phyloP scores from a whole-genome alignment of 2,329 filamentous ascomycete genomes.

The Metarhizium guizhouense region DNA sequence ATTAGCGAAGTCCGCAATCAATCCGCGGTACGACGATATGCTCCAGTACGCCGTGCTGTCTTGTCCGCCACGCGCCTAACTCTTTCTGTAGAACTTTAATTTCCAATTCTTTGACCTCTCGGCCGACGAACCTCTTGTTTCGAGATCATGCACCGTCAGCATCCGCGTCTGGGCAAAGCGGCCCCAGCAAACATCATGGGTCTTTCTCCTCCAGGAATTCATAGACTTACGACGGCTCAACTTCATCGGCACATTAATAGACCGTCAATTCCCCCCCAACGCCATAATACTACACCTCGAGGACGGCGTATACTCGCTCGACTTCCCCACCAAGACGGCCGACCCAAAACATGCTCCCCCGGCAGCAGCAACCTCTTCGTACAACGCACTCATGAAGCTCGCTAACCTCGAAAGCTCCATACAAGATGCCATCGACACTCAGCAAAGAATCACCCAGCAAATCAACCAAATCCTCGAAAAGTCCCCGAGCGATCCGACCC shows the following conservation, averaged over 20 bases:
- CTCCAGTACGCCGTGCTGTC: background rate
- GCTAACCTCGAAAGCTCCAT: conserved; percentile 85
- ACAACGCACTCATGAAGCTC: conserved; percentile 79
- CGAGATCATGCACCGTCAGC: conserved; percentile 54
- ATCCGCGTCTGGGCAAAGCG: conserved; percentile 67
- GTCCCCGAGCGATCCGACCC: conserved; percentile 32
- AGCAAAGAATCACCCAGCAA: conserved; percentile 64
- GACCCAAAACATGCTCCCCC: conserved; percentile 42
- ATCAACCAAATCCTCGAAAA: conserved; percentile 54
- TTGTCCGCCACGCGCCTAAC: background rate
- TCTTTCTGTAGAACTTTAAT: conserved; percentile 59
- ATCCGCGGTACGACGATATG: conserved; percentile 47
- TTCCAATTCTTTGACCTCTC: conserved; percentile 78
- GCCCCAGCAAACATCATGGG: conserved; percentile 41
- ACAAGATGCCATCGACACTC: conserved; percentile 76
- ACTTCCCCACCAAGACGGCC: conserved; percentile 46
- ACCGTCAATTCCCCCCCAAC: conserved; percentile 69
- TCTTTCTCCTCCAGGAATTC: conserved; percentile 60
- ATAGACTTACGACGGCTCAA: conserved; percentile 66
- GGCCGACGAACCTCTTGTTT: conserved; percentile 51
- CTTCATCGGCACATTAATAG: conserved; percentile 64
- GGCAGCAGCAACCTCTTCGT: conserved; percentile 60
- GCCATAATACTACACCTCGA: conserved; percentile 76
- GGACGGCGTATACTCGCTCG: conserved; percentile 79
- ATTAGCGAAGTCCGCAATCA: conserved; percentile 73